Evolutionary conservation across 352 stramenopile species (phyloP).

Genomic region (Plasmopara muralis): DNA sequence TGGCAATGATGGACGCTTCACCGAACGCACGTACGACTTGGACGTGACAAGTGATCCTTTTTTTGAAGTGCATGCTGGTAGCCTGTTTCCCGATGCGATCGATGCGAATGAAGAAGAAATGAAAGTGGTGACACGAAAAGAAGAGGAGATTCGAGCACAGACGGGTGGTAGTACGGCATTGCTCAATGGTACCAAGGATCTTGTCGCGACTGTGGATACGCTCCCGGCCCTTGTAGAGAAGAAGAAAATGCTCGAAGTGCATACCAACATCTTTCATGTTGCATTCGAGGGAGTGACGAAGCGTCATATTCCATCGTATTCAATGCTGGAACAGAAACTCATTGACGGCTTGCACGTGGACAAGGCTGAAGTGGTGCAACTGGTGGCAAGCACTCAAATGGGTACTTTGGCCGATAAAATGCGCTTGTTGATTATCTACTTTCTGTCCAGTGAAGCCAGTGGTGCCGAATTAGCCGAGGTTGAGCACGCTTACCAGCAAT

Average conservation of each 20-base stretch:
- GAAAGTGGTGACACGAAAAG: conserved; percentile 81
- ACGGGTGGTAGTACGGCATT: conserved; percentile 61
- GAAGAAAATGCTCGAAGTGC: conserved; percentile 86
- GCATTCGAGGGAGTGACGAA: conserved; percentile 73
- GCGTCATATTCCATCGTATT: conserved; percentile 77
- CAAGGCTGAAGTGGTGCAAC: conserved; percentile 61
- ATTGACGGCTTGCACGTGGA: conserved; percentile 72
- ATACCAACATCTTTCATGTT: conserved; percentile 86
- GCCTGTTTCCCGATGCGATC: conserved; percentile 75
- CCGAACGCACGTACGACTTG: conserved; percentile 75
- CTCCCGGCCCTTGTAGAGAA: conserved; percentile 76
- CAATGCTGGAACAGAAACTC: conserved; percentile 83
- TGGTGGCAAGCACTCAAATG: conserved; percentile 54
- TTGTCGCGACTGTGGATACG: conserved; percentile 79
- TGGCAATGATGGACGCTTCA: conserved; percentile 18
- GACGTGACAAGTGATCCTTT: conserved; percentile 80
- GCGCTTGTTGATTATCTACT: conserved; percentile 86
- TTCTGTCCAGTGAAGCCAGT: conserved; percentile 65
- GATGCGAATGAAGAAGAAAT: conserved; percentile 86
- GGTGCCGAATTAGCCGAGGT: conserved; percentile 68
- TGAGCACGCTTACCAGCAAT: conserved; percentile 63
- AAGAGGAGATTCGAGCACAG: conserved; percentile 73
- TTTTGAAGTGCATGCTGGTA: conserved; percentile 70
- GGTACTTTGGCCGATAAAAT: conserved; percentile 75
- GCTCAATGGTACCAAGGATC: conserved; percentile 75